Base-by-base conservation (phyloP, 805 yeast species). In the Myxozyma nipponensis region DNA sequence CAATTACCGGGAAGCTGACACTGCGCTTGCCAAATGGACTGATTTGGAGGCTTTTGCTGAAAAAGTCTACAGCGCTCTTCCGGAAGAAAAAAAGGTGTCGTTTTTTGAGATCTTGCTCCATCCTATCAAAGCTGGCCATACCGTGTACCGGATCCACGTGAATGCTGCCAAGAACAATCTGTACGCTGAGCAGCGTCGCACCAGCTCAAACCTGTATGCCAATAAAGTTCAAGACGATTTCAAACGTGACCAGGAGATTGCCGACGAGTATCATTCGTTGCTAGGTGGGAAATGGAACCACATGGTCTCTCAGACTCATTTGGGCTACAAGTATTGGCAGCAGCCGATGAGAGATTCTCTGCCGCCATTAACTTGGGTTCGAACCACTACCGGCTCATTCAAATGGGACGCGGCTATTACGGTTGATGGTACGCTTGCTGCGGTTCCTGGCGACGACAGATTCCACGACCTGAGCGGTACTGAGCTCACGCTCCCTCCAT, bases 231-330 rank as follows among this genome's bases (percentile, higher is more conserved):
- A 6, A 7, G 34, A 39, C 7, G 9, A 6, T 10, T 39, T 39
- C 42, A 39, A 39, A 5, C n/a, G n/a, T 6, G 52, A 51, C 19
- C 34, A 50, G 25, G 21, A 42, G 23, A 19, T 51, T 26, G 39
- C 53, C 7, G 46, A 44, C 24, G 30, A 30, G n/a, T 53, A 53
- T 25, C 55, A 53, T 30, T 26, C 23, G 13, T 25, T 53, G 25
- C 42, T 53, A 10, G 49, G 41, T 30, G 57, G 57, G 19, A 49
- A 51, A 37, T 53, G 55, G 57, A 46, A 53, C 40, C 57, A 53
- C 23, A 50, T 53, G 44, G 42, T 53, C 52, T 48, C 42, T 22
- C 55, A 53, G 47, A 46, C 57, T 9, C 57, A 53, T 39, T 25
- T 53, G 13, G 57, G 57, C 10, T 53, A 34, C 18, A 38, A 28